A percentile compares a stretch with the other conserved stretches of the same genome.
These are phyloP conservation scores for Mucor piriformis DNA, from an alignment of 371 early-diverging fungal genomes.

Conservation along the genomic window DNA sequence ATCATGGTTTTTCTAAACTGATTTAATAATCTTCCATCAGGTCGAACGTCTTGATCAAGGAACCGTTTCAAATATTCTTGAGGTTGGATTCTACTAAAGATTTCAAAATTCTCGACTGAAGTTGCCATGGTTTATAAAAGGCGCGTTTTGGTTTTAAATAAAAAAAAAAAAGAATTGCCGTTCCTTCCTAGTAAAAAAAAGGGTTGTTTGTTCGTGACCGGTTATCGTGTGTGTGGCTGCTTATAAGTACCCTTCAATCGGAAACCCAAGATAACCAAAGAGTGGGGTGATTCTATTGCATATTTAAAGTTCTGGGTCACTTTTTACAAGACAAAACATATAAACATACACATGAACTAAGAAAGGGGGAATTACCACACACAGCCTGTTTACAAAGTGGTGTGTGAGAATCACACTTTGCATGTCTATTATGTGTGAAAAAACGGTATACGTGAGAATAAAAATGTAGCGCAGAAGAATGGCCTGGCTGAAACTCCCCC, in stretches of 20 bases:
- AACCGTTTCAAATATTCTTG: constrained; percentile 87
- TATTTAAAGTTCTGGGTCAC: not conserved
- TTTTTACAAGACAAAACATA: too few relatives aligned
- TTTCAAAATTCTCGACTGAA: constrained; percentile 43
- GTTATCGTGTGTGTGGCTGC: not conserved
- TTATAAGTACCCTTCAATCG: not conserved
- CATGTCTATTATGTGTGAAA: too few relatives aligned
- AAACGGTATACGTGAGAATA: too few relatives aligned
- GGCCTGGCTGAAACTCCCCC: not conserved
- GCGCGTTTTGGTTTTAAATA: not conserved
- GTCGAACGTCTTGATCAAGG: constrained; percentile 75
- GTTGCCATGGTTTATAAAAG: not conserved
- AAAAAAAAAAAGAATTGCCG: not conserved
- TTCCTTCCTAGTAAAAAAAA: too few relatives aligned
- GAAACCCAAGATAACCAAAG: not conserved
- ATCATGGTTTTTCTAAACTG: constrained; percentile 67
- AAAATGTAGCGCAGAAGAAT: too few relatives aligned
- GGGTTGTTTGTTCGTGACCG: not conserved
- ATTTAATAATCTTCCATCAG: constrained; percentile 77
- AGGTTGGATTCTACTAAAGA: constrained; percentile 80
- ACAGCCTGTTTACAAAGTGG: too few relatives aligned
- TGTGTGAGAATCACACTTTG: too few relatives aligned
- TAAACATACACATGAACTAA: too few relatives aligned
- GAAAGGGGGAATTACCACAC: too few relatives aligned
- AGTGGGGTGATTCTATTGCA: constrained; percentile 1